Conservation (phyloP, 495 filamentous ascomycete genomes). For the Hypoxylon lienhwacheense region DNA sequence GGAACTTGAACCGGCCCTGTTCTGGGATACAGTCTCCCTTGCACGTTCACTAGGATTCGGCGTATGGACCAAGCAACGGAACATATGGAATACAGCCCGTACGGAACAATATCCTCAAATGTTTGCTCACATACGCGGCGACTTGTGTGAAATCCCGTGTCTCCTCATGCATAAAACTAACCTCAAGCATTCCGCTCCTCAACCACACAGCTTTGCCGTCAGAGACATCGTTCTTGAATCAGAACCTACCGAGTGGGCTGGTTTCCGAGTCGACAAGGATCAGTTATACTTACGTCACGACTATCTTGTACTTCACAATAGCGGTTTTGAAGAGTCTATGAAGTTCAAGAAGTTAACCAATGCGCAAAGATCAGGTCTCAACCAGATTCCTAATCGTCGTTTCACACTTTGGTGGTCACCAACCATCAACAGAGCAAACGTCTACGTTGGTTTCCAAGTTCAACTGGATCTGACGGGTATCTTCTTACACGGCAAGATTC, state of each 20-base stretch:
- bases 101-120: not conserved
- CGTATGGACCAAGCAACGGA: not conserved
- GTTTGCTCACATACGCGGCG: not conserved
- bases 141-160: not conserved
- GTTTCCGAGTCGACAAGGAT: conserved; percentile 44
- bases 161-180: not conserved
- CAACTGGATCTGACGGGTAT: conserved; percentile 98
- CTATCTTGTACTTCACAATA: conserved; percentile 50
- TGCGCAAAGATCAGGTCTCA: conserved; percentile 95
- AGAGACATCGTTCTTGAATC: conserved; percentile 47
- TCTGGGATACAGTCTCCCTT: conserved; percentile 3
- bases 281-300: conserved; percentile 55
- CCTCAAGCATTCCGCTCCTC: not conserved
- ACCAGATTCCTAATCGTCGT: conserved; percentile 98
- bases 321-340: conserved; percentile 82
- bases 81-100: not conserved
- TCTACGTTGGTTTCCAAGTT: conserved; percentile 97
- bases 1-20: not conserved
- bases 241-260: conserved; percentile 28
- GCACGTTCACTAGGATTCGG: conserved; percentile 2
- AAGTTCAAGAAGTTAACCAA: conserved; percentile 99
- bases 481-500: conserved; percentile 99
- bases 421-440: conserved; percentile 76
- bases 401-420: conserved; percentile 99
- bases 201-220: conserved; percentile 41